Evolutionary conservation across 257 asterid genomes (phyloP), one percentile per base, ranked within the genome.

Genomic region (Fraxinus pennsylvanica): DNA sequence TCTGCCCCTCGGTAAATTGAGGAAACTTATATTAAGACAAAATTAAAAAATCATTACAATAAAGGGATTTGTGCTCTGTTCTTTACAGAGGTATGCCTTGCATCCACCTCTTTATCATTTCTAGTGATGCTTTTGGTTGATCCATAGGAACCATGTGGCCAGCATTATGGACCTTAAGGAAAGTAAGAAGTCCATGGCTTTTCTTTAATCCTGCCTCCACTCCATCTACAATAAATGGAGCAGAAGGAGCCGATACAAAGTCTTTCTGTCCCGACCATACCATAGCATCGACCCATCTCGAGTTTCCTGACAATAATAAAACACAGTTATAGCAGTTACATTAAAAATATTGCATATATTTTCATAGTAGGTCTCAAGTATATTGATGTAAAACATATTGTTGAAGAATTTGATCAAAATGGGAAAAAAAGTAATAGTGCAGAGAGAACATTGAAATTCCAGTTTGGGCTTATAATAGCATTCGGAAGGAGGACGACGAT

Each of bases 131-230:
- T 82, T 84, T 86, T 0, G 97, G 96, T 77, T 93, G 98, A 80
- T 93, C 98, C 98, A 93, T 91, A 0, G 98, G 98, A 78, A 91
- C 96, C 90, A 89, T 7, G 63, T 91, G 97, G 14, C 98, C 98
- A 3, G 98, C 92, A 80, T 89, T 81, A 38, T 81, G 72, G 45
- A 93, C 96, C 82, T 84, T 89, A 21, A 93, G 82, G 86, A 91
- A 93, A 25, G 85, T 89, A 21, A 91, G 85, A 30, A 86, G 85
- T 57, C 97, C 98, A 45, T 85, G 65, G 74, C 84, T 83, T 82
- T 88, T 93, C 80, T 41, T 85, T 52, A 67, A 12, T 13, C 98
- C 98, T 0, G 88, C 91, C 67, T 74, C 82, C 72, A 15, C 74
- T 1, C 87, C 87, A 27, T 85, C 94, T 6, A 89, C 93, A 3